Evolutionary conservation across 345 rosid species (phyloP), one percentile per base, ranked within the genome.

Genomic region (Populus deltoides): DNA sequence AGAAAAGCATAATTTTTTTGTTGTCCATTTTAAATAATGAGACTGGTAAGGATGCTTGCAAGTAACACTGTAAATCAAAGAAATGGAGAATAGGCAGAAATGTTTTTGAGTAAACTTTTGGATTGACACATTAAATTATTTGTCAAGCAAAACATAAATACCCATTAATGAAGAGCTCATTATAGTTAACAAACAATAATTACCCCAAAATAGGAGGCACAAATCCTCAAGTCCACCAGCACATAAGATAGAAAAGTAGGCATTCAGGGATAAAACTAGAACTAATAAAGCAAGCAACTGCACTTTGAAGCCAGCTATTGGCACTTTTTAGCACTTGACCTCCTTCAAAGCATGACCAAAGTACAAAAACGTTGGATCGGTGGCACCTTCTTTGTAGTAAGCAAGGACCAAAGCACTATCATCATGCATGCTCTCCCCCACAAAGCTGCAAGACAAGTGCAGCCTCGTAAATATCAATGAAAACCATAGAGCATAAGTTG

Each of bases 281-380:
- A 47, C 66, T 77, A 72, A 22, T 7, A 55, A 53, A 18, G 70
- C 65, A 33, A 36, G 63, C 63, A 47, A 47, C 47, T 62, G 25
- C 36, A 68, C 63, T 51, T 57, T 25, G 47, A 75, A 66, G 84
- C 70, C 41, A 76, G 70, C 65, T 16, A 66, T 67, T 49, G 25
- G 59, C 53, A 29, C 9, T 77, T 39, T 70, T 70, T 81, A 94
- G 89, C 99, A 96, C 89, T 97, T 97, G 85, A 97, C 78, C 87
- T 97, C 99, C 90, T 91, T 94, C 93, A 97, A 85, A 17, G 89
- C 93, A 82, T 86, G 85, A 6, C 88, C 89, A 61, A 97, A 89
- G 86, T 97, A 97, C 87, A 97, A 85, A 88, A 97, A 97, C 47
- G 99, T 97, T 5, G 99, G 98, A 81, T 97, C 97, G 0, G 90